Evolutionary conservation across 805 yeast genomes (phyloP).

Genomic region (Teunomyces barrocoloradensis): DNA sequence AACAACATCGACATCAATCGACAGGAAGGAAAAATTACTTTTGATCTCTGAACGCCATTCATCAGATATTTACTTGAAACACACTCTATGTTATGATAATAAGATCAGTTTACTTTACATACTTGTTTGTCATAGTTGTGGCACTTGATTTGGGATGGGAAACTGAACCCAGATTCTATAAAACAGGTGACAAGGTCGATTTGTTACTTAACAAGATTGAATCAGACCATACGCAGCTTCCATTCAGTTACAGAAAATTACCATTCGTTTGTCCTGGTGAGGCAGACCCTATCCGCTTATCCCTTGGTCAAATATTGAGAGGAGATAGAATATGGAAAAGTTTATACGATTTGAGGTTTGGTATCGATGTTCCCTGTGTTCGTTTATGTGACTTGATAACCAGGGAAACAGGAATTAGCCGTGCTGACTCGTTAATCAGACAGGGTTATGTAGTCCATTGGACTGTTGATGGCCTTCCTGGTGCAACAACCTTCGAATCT

Average conservation of each 20-base stretch:
- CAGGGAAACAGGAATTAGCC: slow-evolving; percentile 45
- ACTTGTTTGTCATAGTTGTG: not conserved
- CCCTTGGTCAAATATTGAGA: slow-evolving; percentile 71
- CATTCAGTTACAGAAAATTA: slow-evolving; percentile 72
- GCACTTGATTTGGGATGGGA: slow-evolving; percentile 16
- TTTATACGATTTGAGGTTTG: slow-evolving; percentile 63
- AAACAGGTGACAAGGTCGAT: slow-evolving; percentile 59
- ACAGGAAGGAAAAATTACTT: not conserved
- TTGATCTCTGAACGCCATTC: not conserved
- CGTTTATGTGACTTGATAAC: slow-evolving; percentile 68
- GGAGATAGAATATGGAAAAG: slow-evolving; percentile 82
- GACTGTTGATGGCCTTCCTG: slow-evolving; percentile 81
- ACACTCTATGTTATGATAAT: slow-evolving; percentile 1
- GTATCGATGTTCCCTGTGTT: slow-evolving; percentile 62
- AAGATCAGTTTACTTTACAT: not conserved
- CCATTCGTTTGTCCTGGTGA: slow-evolving; percentile 77
- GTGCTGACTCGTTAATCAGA: slow-evolving; percentile 61
- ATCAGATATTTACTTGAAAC: not conserved
- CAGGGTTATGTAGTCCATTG: slow-evolving; percentile 79
- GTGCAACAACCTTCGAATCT: slow-evolving; percentile 76
- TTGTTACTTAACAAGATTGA: slow-evolving; percentile 74
- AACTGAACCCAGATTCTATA: slow-evolving; percentile 39
- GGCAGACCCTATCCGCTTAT: slow-evolving; percentile 56
- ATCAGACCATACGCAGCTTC: slow-evolving; percentile 73
- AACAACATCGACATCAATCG: not conserved